These are phyloP conservation scores for Eucalyptus pauciflora DNA, from an alignment of 345 rosid genomes.

Conservation along the genomic window DNA sequence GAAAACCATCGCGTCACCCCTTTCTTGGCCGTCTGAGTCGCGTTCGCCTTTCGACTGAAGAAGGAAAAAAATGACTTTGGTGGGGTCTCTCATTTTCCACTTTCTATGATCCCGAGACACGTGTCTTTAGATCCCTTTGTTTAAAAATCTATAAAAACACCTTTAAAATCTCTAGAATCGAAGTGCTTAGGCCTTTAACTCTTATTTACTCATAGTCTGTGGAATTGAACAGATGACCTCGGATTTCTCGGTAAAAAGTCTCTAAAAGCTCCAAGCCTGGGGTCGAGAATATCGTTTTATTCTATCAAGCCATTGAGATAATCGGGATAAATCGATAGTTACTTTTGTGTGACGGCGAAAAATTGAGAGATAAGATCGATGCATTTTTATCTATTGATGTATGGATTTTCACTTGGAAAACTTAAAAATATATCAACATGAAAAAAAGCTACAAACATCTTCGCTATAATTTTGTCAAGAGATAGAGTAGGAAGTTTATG, in stretches of 20 bases:
- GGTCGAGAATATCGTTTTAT: background rate
- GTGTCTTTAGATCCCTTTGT: background rate
- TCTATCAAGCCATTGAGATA: background rate
- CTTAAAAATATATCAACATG: background rate
- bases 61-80: background rate
- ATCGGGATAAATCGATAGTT: background rate
- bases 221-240: background rate
- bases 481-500: background rate
- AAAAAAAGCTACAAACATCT: background rate
- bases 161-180: background rate
- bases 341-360: fast-evolving
- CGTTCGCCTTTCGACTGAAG: background rate
- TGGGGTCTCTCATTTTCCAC: background rate
- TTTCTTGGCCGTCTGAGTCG: background rate
- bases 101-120: background rate
- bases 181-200: background rate
- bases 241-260: background rate
- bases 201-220: background rate
- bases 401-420: background rate
- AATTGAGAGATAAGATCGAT: background rate
- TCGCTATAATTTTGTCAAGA: background rate
- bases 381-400: background rate
- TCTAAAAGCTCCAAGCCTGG: background rate
- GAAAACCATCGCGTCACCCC: background rate
- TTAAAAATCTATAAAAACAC: background rate